Base-by-base conservation (phyloP, 345 rosid genomes). In the Camelina laxa region DNA sequence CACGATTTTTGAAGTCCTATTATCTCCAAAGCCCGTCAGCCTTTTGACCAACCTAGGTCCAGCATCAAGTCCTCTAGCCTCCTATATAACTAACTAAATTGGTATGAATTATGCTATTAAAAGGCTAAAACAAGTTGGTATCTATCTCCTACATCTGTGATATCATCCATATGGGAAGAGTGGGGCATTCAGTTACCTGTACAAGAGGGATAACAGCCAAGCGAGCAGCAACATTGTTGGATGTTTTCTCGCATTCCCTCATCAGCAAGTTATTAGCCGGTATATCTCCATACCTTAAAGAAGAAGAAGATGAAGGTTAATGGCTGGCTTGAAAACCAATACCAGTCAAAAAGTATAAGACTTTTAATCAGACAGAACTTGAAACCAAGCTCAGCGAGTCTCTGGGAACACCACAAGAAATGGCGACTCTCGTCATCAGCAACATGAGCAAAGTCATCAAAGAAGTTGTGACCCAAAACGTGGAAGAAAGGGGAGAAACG, bases 371-470 rank as follows among this genome's bases (percentile, higher is more conserved):
- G 50, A 50, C 88, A 64, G 60, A 91, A 91, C 98, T 76, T 88
- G 89, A 89, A 90, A 58, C 97, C 98, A 73, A 94, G 92, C 85
- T 91, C 93, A 35, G 86, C 72, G 21, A 94, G 95, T 80, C 98
- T 80, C 76, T 90, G 96, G 0, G 95, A 91, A 78, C 97, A 94
- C 97, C 97, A 94, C 69, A 86, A 77, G 69, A 91, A 94, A 80
- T 94, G 98, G 13, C 95, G 93, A 68, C 98, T 94, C 85, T 94
- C 97, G 65, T 94, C 98, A 74, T 91, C 97, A 55, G 98, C 98
- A 57, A 94, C 98, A 78, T 72, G 97, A 50, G 95, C 96, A 76
- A 94, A 94, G 76, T 94, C 98, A n/a, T 87, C 87, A 57, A 91
- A 94, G 81, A 94, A 91, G 2, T 82, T 77, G 19, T 83, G 84